These are phyloP conservation scores for Amanita polypyramis DNA, from an alignment of 768 basidiomycete species.

Conservation along the genomic window DNA sequence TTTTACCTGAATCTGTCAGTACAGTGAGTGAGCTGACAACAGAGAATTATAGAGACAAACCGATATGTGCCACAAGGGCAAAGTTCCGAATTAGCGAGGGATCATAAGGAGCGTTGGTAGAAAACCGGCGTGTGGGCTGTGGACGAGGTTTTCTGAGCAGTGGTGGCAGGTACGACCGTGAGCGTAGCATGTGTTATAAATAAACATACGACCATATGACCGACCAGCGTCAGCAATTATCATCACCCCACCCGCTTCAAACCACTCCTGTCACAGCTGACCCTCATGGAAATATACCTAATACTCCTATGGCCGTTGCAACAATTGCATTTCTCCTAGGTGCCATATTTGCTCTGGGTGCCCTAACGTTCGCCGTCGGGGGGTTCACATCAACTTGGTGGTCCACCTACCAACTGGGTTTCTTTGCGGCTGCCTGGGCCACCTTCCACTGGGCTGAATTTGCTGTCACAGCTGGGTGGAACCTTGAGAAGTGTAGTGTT, in stretches of 20 bases:
- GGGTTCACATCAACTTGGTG: slow-evolving; percentile 41
- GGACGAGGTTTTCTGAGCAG: slow-evolving; percentile 2
- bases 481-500: slow-evolving; percentile 82
- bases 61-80: slow-evolving; percentile 85
- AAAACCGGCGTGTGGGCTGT: slow-evolving; percentile 18
- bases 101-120: slow-evolving; percentile 22
- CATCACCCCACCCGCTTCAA: slow-evolving; percentile 31
- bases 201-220: not conserved
- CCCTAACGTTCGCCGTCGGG: slow-evolving; percentile 36
- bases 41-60: slow-evolving; percentile 26
- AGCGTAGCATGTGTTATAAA: slow-evolving; percentile 12
- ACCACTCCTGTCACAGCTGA: slow-evolving; percentile 36
- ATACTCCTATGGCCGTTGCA: slow-evolving; percentile 75
- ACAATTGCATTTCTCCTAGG: slow-evolving; percentile 84
- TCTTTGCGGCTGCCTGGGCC: slow-evolving; percentile 77
- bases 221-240: slow-evolving; percentile 25
- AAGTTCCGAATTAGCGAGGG: slow-evolving; percentile 56
- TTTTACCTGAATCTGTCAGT: slow-evolving; percentile 73
- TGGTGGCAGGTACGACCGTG: slow-evolving; percentile 3
- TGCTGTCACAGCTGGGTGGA: slow-evolving; percentile 93
- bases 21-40: slow-evolving; percentile 1
- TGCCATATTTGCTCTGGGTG: slow-evolving; percentile 49
- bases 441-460: slow-evolving; percentile 93
- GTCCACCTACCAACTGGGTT: slow-evolving; percentile 67
- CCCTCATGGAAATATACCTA: slow-evolving; percentile 61